Base-by-base conservation (phyloP, 441 rosid genomes). In the Omphalea diandra region DNA sequence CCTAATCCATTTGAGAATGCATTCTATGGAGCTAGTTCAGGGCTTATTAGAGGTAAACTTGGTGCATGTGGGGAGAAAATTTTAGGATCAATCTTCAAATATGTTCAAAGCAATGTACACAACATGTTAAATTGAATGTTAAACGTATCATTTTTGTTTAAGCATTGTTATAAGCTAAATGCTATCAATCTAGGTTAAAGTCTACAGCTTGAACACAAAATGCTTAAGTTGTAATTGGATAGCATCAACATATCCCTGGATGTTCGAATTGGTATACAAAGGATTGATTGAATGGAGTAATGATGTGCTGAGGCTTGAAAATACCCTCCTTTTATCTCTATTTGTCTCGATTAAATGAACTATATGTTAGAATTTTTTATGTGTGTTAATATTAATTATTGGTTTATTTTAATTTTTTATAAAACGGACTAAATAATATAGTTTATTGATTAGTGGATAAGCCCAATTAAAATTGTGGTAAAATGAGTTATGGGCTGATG, bases 41-140 rank as follows among this genome's bases (percentile, higher is more conserved):
- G 96, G 46, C 85, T 94, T 60, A 90, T 94, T 70, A 84, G 85
- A 29, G 89, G 95, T 75, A 97, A 97, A 27, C 78, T 94, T 63
- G 97, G 97, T 54, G 98, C 97, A 20, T 94, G 92, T 69, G 97
- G 97, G 36, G 98, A 84, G 83, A 91, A 84, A 77, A 84, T 90
- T 64, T 77, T 91, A 9, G 98, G 98, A 22, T 88, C 98, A 1
- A 90, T 97, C 75, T 90, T 97, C 40, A 97, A 94, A 75, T 94
- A 94, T 69, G 97, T 94, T 66, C 98, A 94, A 82, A 88, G 97
- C 81, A 91, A 94, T 83, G 98, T 93, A 81, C 86, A 97, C 72
- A 10, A 56, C 60, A 35, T 63, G 17, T 62, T 33, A 18, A 74
- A 55, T 18, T 63, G 9, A 64, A 20, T 49, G 62, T 65, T 50